Base-by-base conservation (phyloP, 371 early-diverging fungal genomes). In the Mucor mucedo region DNA sequence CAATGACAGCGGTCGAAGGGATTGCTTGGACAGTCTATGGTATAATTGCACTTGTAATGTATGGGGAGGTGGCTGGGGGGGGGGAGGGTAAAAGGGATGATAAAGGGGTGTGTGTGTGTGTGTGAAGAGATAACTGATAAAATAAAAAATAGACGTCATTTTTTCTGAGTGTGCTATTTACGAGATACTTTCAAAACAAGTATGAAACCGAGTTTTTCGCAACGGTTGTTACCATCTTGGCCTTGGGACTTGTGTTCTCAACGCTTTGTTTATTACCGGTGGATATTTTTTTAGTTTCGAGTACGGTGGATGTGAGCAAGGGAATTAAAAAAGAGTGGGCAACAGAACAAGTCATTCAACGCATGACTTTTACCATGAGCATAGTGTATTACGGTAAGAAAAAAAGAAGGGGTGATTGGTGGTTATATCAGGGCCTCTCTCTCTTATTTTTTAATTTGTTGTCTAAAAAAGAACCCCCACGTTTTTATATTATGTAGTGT, bases 281-380 rank as follows among this genome's bases (percentile, higher is more conserved):
- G 13, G 91, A 91, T 68, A 87, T 88, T 44, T 88, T 85, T 67
- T 58, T 89, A 40, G 89, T 89, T 14, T 89, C 91, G 7, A 76
- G 82, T 4, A 88, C 87, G 21, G 79, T 85, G 42, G 79, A 89
- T 70, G 66, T 64, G 5, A 9, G 55, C 14, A 86, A 84, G 2
- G 91, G 91, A 6, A 58, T 88, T 13, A 85, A 87, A 58, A 75
- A 81, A 33, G 65, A 60, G 10, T 91, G 91, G 91, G 91, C 89
- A 5, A 85, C 86, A 1, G 78, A 80, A 4, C 83, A 82, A 2
- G 69, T 70, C 11, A 66, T 91, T 9, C 69, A 69, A 5, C 35
- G 57, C 27, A 85, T 88, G 74, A 80, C 79, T 14, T 14, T 57
- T 28, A 67, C 70, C 4, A 71, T 89, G 11, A 67, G 72, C 21